A percentile compares a stretch with the other conserved stretches of the same genome.
phyloP scores from a whole-genome alignment of 768 basidiomycete genomes.

The Psilocybe tampanensis region DNA sequence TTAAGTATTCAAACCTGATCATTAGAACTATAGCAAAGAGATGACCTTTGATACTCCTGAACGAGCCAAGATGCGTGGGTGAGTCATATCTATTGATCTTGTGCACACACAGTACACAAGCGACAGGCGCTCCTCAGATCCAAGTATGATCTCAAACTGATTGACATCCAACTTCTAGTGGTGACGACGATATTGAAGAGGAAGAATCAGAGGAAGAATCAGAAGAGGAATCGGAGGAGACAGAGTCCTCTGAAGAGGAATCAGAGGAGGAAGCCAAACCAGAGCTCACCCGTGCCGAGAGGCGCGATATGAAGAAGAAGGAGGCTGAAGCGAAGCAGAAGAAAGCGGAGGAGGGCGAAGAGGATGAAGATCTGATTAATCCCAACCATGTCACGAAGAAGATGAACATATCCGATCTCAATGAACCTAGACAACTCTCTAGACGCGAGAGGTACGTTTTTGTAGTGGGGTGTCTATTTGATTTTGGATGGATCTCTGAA shows the following conservation, averaged over 20 bases:
- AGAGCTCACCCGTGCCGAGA: constrained; percentile 71
- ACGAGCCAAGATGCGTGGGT: constrained; percentile 45
- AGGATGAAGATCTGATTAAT: constrained; percentile 75
- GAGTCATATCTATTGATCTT: constrained; percentile 20
- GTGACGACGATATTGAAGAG: constrained; percentile 11
- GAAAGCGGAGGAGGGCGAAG: constrained; percentile 48
- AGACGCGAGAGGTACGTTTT: constrained; percentile 75
- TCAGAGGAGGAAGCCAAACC: constrained; percentile 50
- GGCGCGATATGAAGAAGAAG: constrained; percentile 85
- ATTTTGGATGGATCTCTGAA: not conserved
- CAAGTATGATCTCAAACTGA: constrained; percentile 3
- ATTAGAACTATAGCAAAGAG: constrained; percentile 47
- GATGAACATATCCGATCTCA: constrained; percentile 76
- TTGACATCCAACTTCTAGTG: not conserved
- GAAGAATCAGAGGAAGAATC: constrained; percentile 25
- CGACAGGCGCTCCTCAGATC: constrained; percentile 1
- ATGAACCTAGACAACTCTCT: constrained; percentile 58
- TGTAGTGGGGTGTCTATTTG: constrained; percentile 7
- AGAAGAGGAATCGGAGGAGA: constrained; percentile 38
- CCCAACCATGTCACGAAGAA: constrained; percentile 78
- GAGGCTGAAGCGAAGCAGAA: constrained; percentile 54
- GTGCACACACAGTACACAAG: no score
- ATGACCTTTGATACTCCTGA: constrained; percentile 52
- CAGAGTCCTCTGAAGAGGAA: constrained; percentile 48
- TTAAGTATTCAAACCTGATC: constrained; percentile 3